phyloP scores from a whole-genome alignment of 306 rosid species.

The Erythrophleum fordii region DNA sequence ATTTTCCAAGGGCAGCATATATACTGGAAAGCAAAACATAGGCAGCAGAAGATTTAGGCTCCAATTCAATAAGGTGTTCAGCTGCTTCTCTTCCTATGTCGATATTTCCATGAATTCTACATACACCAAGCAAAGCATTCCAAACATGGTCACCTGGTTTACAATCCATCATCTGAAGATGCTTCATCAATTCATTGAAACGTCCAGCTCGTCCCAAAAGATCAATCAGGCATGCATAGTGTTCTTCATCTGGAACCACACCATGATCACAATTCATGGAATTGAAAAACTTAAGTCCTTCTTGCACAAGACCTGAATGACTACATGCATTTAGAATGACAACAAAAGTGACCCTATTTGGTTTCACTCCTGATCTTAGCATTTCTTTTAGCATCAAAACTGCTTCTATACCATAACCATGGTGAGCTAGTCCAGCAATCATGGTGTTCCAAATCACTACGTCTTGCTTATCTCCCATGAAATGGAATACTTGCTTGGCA shows the following conservation, averaged over 20 bases:
- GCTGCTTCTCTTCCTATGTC: slow-evolving; percentile 66
- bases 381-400: slow-evolving; percentile 56
- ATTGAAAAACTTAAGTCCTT: slow-evolving; percentile 68
- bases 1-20: slow-evolving; percentile 63
- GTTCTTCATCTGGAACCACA: slow-evolving; percentile 76
- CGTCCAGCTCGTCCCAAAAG: slow-evolving; percentile 67
- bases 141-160: slow-evolving; percentile 58
- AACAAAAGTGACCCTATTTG: slow-evolving; percentile 61
- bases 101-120: slow-evolving; percentile 59
- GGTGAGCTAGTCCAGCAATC: slow-evolving; percentile 71
- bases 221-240: slow-evolving; percentile 74
- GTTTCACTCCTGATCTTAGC: slow-evolving; percentile 67
- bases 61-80: slow-evolving; percentile 59
- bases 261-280: slow-evolving; percentile 61
- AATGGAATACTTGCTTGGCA: slow-evolving; percentile 53
- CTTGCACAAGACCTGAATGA: slow-evolving; percentile 76
- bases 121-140: slow-evolving; percentile 64
- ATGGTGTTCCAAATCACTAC: slow-evolving; percentile 78
- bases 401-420: slow-evolving; percentile 70
- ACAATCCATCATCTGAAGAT: slow-evolving; percentile 56
- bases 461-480: slow-evolving; percentile 59
- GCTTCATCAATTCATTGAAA: slow-evolving; percentile 53
- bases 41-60: slow-evolving; percentile 62
- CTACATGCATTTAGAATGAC: slow-evolving; percentile 74
- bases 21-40: slow-evolving; percentile 64